phyloP scores from a whole-genome alignment of 2,329 filamentous ascomycete genomes.

The Eurotiales sp. region DNA sequence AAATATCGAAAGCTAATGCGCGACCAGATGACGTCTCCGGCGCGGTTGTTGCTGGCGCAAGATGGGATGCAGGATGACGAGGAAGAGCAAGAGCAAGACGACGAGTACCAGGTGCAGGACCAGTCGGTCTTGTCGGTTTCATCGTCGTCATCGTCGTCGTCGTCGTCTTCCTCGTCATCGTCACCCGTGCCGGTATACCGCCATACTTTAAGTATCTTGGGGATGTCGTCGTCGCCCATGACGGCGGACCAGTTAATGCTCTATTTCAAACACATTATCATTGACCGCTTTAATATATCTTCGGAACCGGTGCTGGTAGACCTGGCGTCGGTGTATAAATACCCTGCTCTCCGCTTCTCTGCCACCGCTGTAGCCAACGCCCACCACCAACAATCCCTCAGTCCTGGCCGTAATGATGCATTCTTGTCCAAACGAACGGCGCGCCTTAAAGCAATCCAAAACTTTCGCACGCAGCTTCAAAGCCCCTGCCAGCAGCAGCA shows the following conservation, averaged over 20 bases:
- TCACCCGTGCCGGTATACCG: background rate
- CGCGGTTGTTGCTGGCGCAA: background rate
- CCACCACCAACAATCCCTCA: constrained; percentile 14
- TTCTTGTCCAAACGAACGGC: constrained; percentile 11
- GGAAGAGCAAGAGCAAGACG: background rate
- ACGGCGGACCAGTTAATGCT: constrained; percentile 16
- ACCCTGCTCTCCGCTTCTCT: constrained; percentile 16
- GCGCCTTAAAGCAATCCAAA: constrained; percentile 15
- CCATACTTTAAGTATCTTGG: background rate
- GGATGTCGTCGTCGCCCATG: background rate
- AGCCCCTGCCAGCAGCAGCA: constrained; percentile 20
- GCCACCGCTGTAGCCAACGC: constrained; percentile 18
- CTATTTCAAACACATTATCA: constrained; percentile 16
- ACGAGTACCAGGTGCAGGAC: background rate
- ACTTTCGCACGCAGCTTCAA: constrained; percentile 27
- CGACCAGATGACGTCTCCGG: background rate
- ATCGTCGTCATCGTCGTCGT: background rate
- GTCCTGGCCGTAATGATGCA: constrained; percentile 7
- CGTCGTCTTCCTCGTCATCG: background rate
- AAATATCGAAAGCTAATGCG: background rate
- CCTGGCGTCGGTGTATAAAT: constrained; percentile 13
- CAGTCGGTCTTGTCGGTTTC: too few species aligned
- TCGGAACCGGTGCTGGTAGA: constrained; percentile 13
- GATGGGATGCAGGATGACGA: background rate
- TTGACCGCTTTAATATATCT: constrained; percentile 17